Evolutionary conservation across 345 rosid species (phyloP).

Genomic region (Arabis alpina): DNA sequence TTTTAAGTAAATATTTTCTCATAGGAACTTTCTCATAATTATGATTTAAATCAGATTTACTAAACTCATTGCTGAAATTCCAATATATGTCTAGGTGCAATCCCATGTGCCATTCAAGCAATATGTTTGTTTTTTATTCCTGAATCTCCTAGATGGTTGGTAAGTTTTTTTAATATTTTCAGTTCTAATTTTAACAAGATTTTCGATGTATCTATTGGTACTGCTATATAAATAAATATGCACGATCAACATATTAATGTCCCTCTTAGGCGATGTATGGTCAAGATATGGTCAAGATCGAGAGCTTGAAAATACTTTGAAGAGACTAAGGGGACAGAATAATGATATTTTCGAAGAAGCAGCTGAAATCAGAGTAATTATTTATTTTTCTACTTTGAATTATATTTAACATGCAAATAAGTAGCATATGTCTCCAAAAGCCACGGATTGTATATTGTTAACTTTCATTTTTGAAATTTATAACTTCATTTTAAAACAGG

Average conservation of each 20-base stretch:
- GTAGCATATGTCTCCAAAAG: too few relatives aligned
- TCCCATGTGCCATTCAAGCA: slow-evolving; percentile 45
- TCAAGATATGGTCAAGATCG: slow-evolving; percentile 38
- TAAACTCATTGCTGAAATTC: not conserved
- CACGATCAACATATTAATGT: not conserved
- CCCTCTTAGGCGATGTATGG: slow-evolving; percentile 38
- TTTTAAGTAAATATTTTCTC: slow-evolving; percentile 39
- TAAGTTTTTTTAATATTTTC: slow-evolving; percentile 17
- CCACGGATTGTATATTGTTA: too few relatives aligned
- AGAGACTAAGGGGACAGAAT: slow-evolving; percentile 44
- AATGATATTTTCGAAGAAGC: slow-evolving; percentile 34
- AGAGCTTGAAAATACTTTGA: slow-evolving; percentile 40
- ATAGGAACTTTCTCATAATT: not conserved
- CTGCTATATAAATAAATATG: not conserved
- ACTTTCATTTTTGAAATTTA: too few relatives aligned
- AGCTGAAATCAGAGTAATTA: slow-evolving; percentile 38
- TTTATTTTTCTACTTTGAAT: too few relatives aligned
- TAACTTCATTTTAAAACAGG: slow-evolving; percentile 20
- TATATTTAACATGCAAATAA: too few relatives aligned
- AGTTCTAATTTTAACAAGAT: too few relatives aligned
- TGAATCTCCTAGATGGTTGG: slow-evolving; percentile 69
- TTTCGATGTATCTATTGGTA: not conserved
- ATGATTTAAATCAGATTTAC: not conserved
- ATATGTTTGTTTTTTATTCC: slow-evolving; percentile 52
- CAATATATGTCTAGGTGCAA: slow-evolving; percentile 40